Evolutionary conservation across 176 grass and related monocot genomes (phyloP).

Genomic region (Aegilops umbellulata): DNA sequence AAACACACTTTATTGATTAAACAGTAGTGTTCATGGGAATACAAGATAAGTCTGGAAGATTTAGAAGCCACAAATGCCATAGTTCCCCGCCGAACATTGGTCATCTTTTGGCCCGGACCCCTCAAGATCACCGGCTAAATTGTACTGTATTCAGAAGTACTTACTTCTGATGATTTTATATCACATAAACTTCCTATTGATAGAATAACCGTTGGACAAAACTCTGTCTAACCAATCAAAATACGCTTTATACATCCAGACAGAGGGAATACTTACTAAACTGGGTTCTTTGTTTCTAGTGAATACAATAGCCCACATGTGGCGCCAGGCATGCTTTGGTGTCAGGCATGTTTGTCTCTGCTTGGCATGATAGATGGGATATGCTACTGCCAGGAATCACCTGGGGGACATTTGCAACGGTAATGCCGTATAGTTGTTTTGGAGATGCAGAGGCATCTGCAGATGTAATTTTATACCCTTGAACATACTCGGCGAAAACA

Average conservation of each 20-base stretch:
- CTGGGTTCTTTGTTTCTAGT: neutral
- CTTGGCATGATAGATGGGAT: constrained; percentile 2
- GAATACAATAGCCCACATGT: neutral
- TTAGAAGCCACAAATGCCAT: too few species aligned
- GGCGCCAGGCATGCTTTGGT: neutral
- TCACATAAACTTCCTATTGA: neutral
- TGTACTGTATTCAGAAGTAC: too few species aligned
- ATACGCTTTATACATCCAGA: neutral
- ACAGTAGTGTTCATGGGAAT: too few species aligned
- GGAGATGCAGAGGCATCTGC: neutral
- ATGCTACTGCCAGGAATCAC: neutral
- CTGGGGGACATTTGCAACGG: neutral
- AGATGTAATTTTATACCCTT: neutral
- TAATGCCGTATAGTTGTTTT: neutral
- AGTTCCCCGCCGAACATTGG: neutral
- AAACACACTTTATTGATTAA: too few species aligned
- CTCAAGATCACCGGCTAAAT: neutral
- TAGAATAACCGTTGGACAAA: neutral
- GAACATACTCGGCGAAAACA: neutral
- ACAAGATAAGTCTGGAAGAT: too few species aligned
- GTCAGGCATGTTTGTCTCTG: neutral
- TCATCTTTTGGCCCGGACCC: neutral
- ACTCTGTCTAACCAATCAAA: neutral
- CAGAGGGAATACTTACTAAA: neutral
- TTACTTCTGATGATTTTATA: neutral